Base-by-base conservation (phyloP, 345 rosid species). In the Populus simonii region DNA sequence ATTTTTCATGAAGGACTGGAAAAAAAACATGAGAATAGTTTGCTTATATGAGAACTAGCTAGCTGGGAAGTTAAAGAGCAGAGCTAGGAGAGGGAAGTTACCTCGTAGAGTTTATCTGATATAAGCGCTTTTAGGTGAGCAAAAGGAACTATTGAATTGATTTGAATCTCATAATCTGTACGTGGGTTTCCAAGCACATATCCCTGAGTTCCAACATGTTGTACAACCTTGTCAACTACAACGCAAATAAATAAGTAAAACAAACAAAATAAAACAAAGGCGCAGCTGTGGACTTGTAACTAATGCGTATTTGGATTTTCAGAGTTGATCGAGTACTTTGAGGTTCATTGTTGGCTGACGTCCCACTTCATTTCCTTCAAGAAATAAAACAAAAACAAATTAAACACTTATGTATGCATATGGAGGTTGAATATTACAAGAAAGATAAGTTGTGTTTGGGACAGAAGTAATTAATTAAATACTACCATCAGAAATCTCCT, bases 31-130 rank as follows among this genome's bases (percentile, higher is more conserved):
- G 5, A 57, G 63, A 57, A 22, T 57, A 8, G 4, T 57, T 57
- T 22, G 7, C 27, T 57, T n/a, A 8, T 57, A n/a, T 1, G 5
- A 57, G 63, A n/a, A 3, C 25, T 22, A 55, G 61, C 11, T 57
- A n/a, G 63, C 63, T n/a, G 63, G 4, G 16, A 15, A 29, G 38
- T 12, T 27, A n/a, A 33, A 36, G 72, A 41, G 1, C 20, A 74
- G 22, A 43, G 25, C 47, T 1, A 63, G 4, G 47, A 74, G 5
- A 18, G 38, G 43, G 43, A 47, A 66, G 9, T 51, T 6, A 83
- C 88, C 86, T 85, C 66, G 2, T 83, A 85, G 57, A 81, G 38
- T 49, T 76, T 68, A 33, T 65, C 33, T 1, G 83, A 73, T 63
- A 85, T 72, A 2, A 83, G 76, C 5, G 72, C 65, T 0, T 27